Evolutionary conservation across 495 filamentous ascomycete genomes (phyloP).

Genomic region (Tuber umbilicatum): DNA sequence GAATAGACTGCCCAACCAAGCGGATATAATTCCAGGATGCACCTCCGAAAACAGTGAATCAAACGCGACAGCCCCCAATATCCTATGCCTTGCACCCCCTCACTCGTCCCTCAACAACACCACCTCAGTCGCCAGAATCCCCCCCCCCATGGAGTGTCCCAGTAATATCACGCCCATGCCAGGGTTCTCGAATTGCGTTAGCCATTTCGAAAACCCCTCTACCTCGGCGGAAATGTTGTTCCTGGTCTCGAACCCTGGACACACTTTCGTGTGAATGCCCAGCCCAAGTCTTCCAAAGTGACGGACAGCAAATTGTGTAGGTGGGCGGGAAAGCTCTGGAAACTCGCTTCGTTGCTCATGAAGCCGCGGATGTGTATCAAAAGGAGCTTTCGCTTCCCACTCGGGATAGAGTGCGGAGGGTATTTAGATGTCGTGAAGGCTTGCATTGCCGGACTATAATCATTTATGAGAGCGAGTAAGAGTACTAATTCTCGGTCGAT

Average conservation of each 20-base stretch:
- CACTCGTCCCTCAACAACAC: constrained; percentile 53
- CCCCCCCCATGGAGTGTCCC: constrained; percentile 89
- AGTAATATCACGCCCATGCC: constrained; percentile 74
- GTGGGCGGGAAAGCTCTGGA: constrained; percentile 80
- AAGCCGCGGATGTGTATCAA: constrained; percentile 89
- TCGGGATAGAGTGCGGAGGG: neutral
- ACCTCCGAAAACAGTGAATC: constrained; percentile 85
- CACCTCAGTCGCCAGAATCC: constrained; percentile 73
- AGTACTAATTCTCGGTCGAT: neutral
- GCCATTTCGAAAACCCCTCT: constrained; percentile 78
- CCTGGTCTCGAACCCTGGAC: constrained; percentile 82
- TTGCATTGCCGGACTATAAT: neutral
- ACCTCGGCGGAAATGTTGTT: constrained; percentile 64
- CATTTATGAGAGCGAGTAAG: neutral
- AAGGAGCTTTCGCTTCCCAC: constrained; percentile 54
- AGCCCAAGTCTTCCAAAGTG: constrained; percentile 56
- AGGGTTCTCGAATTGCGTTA: constrained; percentile 62
- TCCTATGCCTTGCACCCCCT: constrained; percentile 53
- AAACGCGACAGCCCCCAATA: constrained; percentile 75
- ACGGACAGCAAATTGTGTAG: constrained; percentile 70
- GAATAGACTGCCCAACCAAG: constrained; percentile 72
- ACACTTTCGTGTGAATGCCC: constrained; percentile 85
- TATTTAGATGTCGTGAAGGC: neutral
- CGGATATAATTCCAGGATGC: constrained; percentile 76
- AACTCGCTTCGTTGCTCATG: constrained; percentile 82